Percentiles rank a stretch among this genome's conserved stretches.
These are phyloP conservation scores for Tuber magnatum DNA, from an alignment of 495 filamentous ascomycete genomes.

Conservation along the genomic window DNA sequence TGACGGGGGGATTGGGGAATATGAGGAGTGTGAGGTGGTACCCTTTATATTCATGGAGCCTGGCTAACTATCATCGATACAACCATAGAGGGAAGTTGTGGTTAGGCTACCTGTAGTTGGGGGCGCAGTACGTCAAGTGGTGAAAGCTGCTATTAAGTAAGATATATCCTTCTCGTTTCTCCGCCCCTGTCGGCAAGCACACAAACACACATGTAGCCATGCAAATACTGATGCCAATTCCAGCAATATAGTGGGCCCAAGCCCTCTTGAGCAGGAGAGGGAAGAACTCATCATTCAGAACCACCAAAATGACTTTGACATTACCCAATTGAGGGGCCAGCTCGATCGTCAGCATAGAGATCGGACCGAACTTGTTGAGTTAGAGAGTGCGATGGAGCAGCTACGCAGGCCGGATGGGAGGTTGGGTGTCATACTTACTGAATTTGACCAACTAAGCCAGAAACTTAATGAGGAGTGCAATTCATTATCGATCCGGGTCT, in stretches of 20 bases:
- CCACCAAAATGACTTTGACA: constrained; percentile 1
- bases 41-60: background rate
- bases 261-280: background rate
- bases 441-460: background rate
- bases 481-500: background rate
- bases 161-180: background rate
- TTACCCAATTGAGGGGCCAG: background rate
- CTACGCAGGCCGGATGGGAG: background rate
- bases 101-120: constrained; percentile 1
- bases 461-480: background rate
- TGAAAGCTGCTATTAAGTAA: background rate
- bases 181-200: background rate
- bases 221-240: background rate
- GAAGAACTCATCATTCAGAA: background rate
- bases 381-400: constrained; percentile 1
- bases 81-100: background rate
- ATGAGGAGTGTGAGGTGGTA: background rate
- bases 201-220: background rate
- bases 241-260: background rate
- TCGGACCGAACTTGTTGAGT: background rate
- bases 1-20: background rate
- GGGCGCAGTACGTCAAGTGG: background rate
- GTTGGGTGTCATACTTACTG: background rate
- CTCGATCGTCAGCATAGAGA: background rate
- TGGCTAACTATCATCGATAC: background rate